Evolutionary conservation across 495 filamentous ascomycete species (phyloP).

Genomic region (Halenospora varia): DNA sequence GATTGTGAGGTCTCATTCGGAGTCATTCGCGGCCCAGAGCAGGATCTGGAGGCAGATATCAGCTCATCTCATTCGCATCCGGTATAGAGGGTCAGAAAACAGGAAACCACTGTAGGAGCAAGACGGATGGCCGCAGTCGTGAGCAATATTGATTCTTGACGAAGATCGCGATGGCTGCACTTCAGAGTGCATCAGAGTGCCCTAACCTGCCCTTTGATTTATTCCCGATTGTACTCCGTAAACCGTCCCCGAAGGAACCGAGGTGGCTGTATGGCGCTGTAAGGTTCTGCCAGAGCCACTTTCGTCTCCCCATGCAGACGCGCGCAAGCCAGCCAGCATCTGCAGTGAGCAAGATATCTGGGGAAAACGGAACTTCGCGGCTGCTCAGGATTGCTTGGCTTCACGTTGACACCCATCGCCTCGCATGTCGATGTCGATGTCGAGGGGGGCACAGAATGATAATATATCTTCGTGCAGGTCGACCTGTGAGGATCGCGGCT

Average conservation of each 20-base stretch:
- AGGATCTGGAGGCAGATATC: background rate
- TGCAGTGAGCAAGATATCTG: background rate
- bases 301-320: background rate
- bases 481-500: background rate
- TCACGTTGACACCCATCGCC: too few species aligned
- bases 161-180: background rate
- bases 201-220: background rate
- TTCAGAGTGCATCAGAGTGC: background rate
- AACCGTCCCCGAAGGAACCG: background rate
- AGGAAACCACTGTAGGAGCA: background rate
- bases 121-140: background rate
- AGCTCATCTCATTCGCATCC: background rate
- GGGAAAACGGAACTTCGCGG: background rate
- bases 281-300: background rate
- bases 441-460: background rate
- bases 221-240: background rate
- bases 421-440: background rate
- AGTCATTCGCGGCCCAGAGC: background rate
- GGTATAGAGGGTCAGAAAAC: background rate
- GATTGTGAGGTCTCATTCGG: background rate
- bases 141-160: background rate
- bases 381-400: too few species aligned
- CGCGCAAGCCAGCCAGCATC: too few species aligned
- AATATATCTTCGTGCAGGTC: too few species aligned
- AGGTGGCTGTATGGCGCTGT: slow-evolving; percentile 1